Percentiles rank a stretch among this genome's conserved stretches.
Conservation (phyloP, 192 early-diverging fungal species). For the Rhizoclosmatium sp. region DNA sequence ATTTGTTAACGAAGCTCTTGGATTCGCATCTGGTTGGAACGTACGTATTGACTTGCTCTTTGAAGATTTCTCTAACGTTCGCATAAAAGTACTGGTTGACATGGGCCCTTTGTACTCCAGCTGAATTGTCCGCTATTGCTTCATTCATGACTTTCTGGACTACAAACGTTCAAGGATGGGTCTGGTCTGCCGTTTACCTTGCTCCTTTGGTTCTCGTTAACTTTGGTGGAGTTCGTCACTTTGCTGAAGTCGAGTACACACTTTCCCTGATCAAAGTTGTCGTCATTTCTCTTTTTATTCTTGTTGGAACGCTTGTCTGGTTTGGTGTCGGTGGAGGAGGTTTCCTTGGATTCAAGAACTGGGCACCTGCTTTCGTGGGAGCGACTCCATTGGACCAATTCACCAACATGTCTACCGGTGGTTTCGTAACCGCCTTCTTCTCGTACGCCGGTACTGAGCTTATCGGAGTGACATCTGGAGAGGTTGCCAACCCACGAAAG, state of each 20-base stretch:
- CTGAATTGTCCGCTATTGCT: not conserved
- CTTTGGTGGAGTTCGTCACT: conserved; percentile 65
- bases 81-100: not conserved
- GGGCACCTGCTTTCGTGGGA: conserved; percentile 38
- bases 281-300: conserved; percentile 80
- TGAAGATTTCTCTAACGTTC: no score
- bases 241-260: conserved; percentile 80
- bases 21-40: conserved; percentile 51
- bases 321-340: conserved; percentile 59
- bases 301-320: conserved; percentile 78
- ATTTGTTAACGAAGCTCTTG: conserved; percentile 76
- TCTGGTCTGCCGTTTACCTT: conserved; percentile 20
- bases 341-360: conserved; percentile 43
- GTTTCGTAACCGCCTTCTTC: conserved; percentile 59
- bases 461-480: conserved; percentile 88
- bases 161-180: not conserved
- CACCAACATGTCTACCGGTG: not conserved
- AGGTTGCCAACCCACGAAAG: conserved; percentile 83
- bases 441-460: conserved; percentile 63
- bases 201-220: conserved; percentile 66
- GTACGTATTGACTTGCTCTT: no score
- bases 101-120: not conserved
- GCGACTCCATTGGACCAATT: not conserved
- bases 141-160: not conserved
- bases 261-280: conserved; percentile 84